Evolutionary conservation across 352 stramenopile genomes (phyloP).

Genomic region (Blastocystis sp.): DNA sequence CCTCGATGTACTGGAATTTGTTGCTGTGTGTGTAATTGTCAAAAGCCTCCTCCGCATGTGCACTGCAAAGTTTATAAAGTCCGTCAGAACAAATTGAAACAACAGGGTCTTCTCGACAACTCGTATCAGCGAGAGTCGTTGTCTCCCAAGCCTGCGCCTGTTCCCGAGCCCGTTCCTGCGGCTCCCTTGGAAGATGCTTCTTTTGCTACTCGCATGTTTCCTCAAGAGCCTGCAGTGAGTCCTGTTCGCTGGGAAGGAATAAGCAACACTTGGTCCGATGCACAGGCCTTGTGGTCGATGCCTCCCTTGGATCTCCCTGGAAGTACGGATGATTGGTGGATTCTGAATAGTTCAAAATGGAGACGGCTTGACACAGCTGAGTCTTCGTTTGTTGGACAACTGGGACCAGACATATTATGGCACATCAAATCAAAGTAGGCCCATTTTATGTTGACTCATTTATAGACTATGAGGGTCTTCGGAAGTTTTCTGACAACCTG

Average conservation of each 20-base stretch:
- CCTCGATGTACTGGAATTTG: slow-evolving; percentile 45
- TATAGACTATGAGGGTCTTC: slow-evolving; percentile 48
- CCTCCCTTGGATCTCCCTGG: slow-evolving; percentile 5
- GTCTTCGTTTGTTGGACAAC: slow-evolving; percentile 30
- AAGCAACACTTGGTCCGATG: slow-evolving; percentile 1
- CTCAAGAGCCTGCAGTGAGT: not conserved
- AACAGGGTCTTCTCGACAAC: not conserved
- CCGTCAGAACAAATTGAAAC: slow-evolving; percentile 38
- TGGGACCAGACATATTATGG: slow-evolving; percentile 26
- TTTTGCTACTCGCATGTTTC: not conserved
- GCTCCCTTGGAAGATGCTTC: not conserved
- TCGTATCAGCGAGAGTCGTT: not conserved
- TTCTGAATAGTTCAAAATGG: slow-evolving; percentile 27
- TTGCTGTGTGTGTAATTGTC: slow-evolving; percentile 57
- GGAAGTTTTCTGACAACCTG: slow-evolving; percentile 33
- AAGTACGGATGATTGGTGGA: not conserved
- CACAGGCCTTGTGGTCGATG: slow-evolving; percentile 13
- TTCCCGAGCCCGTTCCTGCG: not conserved
- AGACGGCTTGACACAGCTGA: slow-evolving; percentile 34
- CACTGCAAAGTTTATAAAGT: slow-evolving; percentile 63
- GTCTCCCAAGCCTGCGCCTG: not conserved
- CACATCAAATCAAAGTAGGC: not conserved
- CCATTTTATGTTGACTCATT: not conserved
- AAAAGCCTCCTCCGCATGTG: slow-evolving; percentile 42
- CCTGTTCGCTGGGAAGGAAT: not conserved